Base-by-base conservation (phyloP, 1,139 yeast species). In the Sugiyamaella paludigena region DNA sequence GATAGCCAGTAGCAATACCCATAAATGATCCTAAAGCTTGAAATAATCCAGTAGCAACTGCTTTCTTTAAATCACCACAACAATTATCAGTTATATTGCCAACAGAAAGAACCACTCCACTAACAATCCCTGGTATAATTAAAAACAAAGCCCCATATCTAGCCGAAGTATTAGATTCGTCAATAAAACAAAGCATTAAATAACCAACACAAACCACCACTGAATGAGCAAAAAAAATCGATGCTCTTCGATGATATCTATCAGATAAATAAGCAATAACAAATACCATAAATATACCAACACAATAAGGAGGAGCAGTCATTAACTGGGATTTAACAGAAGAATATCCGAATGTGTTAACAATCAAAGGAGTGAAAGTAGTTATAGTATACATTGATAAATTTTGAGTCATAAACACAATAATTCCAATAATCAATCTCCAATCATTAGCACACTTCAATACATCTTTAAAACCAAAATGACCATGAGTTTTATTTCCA, bases 331-430 rank as follows among this genome's bases (percentile, higher is more conserved):
- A 50, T 13, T 42, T 40, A 6, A 48, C 54, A 7, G 40, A 30
- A 4, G 47, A 29, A 36, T 50, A 54, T 5, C 57, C 57, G 38
- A 54, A 50, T 19, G 53, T 43, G 12, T 49, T 46, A 44, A 54
- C 56, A 43, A 54, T 54, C 10, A 48, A 38, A 5, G 57, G 57
- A 1, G 56, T 49, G 39, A 52, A 54, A 27, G 56, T 52, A 9
- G 56, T 45, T 24, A 53, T n/a, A 4, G 56, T 52, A 37, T 52
- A 52, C 35, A 51, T 52, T 6, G 60, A 54, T 9, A 57, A 53
- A 36, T 57, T 55, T 40, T 50, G 50, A 13, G 57, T 50, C 51
- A 57, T 56, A 46, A 57, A 58, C 7, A 55, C 48, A 36, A 51
- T 48, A 13, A 52, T 47, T n/a, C 51, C 52, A 1, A 47, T 12